These are phyloP conservation scores for Eudorina sp. DNA, from an alignment of 139 green algal genomes.

Conservation along the genomic window DNA sequence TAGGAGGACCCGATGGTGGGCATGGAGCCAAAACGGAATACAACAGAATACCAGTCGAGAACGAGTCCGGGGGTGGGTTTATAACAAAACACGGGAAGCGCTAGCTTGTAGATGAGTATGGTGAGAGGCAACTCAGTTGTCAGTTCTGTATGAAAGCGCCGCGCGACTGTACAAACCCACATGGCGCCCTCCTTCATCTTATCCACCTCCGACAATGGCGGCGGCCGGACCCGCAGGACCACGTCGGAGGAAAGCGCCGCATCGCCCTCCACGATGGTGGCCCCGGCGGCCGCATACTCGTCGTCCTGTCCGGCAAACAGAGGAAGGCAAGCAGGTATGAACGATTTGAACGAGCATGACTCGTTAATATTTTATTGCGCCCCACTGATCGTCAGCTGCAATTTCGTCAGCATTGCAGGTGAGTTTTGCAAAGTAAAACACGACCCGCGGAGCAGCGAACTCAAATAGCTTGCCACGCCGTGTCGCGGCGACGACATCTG, in stretches of 20 bases:
- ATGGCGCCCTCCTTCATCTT: constrained; percentile 74
- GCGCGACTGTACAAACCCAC: constrained; percentile 53
- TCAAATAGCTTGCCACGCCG: neutral
- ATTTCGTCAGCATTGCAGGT: neutral
- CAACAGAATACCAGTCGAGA: neutral
- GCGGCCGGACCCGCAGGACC: constrained; percentile 78
- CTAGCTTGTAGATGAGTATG: too few relatives aligned
- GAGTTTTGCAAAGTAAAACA: neutral
- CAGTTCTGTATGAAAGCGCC: too few relatives aligned
- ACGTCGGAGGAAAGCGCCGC: constrained; percentile 77
- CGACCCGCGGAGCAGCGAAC: too few relatives aligned
- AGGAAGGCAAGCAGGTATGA: too few relatives aligned
- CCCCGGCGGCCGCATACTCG: constrained; percentile 74
- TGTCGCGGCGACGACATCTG: neutral
- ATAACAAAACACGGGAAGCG: too few relatives aligned
- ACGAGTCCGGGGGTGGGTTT: too few relatives aligned
- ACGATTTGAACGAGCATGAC: too few relatives aligned
- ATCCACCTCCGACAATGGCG: constrained; percentile 68
- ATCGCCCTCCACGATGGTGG: constrained; percentile 71
- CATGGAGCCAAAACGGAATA: neutral
- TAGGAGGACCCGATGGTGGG: too few relatives aligned
- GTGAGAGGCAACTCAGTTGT: too few relatives aligned
- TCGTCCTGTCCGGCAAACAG: neutral
- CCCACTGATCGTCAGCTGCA: too few relatives aligned
- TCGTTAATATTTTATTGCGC: too few relatives aligned